Evolutionary conservation across 2,329 filamentous ascomycete genomes (phyloP).

Genomic region (Nemania sp.): DNA sequence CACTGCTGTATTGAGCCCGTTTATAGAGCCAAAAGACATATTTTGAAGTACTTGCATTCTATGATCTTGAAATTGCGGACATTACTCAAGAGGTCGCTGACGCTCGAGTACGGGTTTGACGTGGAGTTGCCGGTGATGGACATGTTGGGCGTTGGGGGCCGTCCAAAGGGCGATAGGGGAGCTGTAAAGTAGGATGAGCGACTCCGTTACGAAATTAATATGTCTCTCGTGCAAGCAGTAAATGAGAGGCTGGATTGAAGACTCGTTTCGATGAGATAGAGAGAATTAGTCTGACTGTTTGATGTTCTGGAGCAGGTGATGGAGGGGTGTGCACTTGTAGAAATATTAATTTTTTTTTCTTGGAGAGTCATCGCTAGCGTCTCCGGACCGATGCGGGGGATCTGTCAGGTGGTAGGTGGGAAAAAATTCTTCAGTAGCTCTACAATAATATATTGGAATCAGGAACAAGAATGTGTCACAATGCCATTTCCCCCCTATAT

Average conservation of each 20-base stretch:
- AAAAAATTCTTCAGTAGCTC: background rate
- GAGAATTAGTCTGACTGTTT: conserved; percentile 1
- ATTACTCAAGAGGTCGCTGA: conserved; percentile 33
- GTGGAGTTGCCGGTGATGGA: conserved; percentile 11
- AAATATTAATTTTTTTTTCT: conserved; percentile 2
- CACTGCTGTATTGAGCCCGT: background rate
- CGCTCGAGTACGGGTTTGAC: conserved; percentile 16
- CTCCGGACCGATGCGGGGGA: conserved; percentile 1
- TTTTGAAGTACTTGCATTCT: conserved; percentile 48
- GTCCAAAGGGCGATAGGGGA: conserved; percentile 5
- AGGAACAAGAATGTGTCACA: background rate
- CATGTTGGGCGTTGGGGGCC: conserved; percentile 11
- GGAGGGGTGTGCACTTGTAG: conserved; percentile 2
- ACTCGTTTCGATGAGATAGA: background rate
- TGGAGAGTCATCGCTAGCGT: background rate
- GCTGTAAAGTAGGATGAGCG: conserved; percentile 6
- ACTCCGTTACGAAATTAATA: conserved; percentile 8
- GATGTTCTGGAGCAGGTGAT: conserved; percentile 1
- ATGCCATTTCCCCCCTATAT: background rate
- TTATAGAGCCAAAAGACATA: conserved; percentile 13
- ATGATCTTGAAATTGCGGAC: conserved; percentile 36
- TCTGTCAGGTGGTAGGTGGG: background rate
- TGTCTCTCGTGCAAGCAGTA: background rate
- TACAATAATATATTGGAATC: background rate
- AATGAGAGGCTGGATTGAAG: conserved; percentile 1